phyloP scores from a whole-genome alignment of 352 stramenopile genomes.

The Peronospora belbahrii region DNA sequence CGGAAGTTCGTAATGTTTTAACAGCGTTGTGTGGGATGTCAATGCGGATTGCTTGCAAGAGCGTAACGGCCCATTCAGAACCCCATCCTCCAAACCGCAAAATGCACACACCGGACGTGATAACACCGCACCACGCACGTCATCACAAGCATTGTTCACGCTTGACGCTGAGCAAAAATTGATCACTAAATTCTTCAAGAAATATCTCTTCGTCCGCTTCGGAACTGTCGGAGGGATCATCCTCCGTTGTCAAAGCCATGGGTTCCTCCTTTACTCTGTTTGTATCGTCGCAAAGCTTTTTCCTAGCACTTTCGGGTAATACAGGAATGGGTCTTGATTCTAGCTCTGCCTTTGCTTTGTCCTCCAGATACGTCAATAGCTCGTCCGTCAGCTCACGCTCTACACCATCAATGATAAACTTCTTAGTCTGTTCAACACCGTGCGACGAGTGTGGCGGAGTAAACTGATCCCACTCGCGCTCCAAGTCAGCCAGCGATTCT shows the following conservation, averaged over 20 bases:
- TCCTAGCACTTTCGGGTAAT: slow-evolving; percentile 32
- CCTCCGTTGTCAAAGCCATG: slow-evolving; percentile 4
- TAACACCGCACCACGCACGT: neutral
- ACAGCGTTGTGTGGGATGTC: slow-evolving; percentile 26
- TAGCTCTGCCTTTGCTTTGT: slow-evolving; percentile 53
- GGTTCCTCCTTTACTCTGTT: slow-evolving; percentile 4
- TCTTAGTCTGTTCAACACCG: slow-evolving; percentile 47
- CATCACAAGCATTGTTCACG: neutral
- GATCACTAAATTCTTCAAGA: slow-evolving; percentile 53
- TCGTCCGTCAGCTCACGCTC: slow-evolving; percentile 67
- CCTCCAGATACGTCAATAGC: slow-evolving; percentile 55
- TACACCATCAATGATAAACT: slow-evolving; percentile 67
- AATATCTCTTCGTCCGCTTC: slow-evolving; percentile 40
- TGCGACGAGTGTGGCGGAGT: slow-evolving; percentile 32
- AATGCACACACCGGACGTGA: slow-evolving; percentile 31
- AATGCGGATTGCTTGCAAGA: slow-evolving; percentile 48
- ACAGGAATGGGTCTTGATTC: slow-evolving; percentile 40
- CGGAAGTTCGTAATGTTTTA: slow-evolving; percentile 51
- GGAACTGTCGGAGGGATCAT: slow-evolving; percentile 30
- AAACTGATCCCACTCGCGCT: slow-evolving; percentile 56
- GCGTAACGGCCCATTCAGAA: slow-evolving; percentile 50
- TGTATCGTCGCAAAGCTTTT: slow-evolving; percentile 18
- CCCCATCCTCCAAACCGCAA: slow-evolving; percentile 53
- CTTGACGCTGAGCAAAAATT: slow-evolving; percentile 18
- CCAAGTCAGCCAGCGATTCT: slow-evolving; percentile 50